Conservation (phyloP, 257 asterid genomes). For the Fraxinus cuspidata region DNA sequence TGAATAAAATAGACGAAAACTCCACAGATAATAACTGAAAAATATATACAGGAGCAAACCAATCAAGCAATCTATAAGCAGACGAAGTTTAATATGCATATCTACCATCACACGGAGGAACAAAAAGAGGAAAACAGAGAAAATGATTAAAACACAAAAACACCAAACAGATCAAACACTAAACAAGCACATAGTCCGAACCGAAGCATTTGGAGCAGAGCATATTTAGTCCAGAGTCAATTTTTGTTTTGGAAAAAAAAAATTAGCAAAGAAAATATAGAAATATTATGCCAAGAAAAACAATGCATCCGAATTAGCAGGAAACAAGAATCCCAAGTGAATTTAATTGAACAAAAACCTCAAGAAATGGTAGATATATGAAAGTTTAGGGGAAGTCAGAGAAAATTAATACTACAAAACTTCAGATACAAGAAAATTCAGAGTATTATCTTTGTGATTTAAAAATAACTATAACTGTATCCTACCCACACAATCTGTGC, state of each 20-base stretch:
- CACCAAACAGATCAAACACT: neutral
- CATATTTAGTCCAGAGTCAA: neutral
- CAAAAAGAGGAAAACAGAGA: neutral
- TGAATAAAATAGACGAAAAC: neutral
- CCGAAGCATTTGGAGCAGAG: neutral
- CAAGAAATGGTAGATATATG: neutral
- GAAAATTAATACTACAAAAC: conserved; percentile 4
- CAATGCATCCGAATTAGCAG: neutral
- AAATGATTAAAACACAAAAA: no score
- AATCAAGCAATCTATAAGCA: neutral
- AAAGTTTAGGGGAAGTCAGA: conserved; percentile 20
- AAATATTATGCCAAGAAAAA: neutral
- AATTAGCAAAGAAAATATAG: neutral
- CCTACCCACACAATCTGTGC: conserved; percentile 22
- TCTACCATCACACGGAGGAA: neutral
- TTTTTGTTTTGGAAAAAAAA: neutral
- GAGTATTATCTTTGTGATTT: neutral
- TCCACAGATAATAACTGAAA: neutral
- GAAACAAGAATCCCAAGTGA: neutral
- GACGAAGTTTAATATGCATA: neutral
- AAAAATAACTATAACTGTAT: conserved; percentile 22
- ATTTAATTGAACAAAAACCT: conserved; percentile 11
- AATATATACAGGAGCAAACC: neutral
- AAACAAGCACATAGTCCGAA: neutral
- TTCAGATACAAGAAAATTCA: neutral